Evolutionary conservation across 345 rosid species (phyloP).

Genomic region (Excoecaria cochinchinensis): DNA sequence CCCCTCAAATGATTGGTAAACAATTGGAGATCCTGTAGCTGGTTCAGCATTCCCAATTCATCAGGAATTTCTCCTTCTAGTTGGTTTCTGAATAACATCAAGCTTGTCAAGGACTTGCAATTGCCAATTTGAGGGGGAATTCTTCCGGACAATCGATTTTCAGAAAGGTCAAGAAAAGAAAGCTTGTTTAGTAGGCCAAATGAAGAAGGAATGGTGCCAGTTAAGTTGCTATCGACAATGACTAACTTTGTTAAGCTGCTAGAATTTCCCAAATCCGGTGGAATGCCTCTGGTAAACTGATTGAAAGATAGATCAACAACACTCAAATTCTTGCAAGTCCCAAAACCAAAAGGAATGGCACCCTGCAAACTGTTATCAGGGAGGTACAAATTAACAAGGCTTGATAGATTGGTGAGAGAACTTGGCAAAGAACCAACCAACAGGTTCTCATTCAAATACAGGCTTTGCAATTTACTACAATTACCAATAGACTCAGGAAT

Average conservation of each 20-base stretch:
- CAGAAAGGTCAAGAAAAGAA: constrained; percentile 49
- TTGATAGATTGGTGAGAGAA: constrained; percentile 51
- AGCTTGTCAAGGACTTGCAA: constrained; percentile 51
- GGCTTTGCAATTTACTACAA: constrained; percentile 44
- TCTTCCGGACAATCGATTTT: constrained; percentile 62
- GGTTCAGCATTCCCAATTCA: constrained; percentile 50
- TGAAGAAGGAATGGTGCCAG: constrained; percentile 65
- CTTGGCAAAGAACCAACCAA: constrained; percentile 58
- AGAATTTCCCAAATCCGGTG: constrained; percentile 56
- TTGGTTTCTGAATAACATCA: constrained; percentile 50
- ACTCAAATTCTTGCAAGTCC: constrained; percentile 45
- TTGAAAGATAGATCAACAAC: constrained; percentile 60
- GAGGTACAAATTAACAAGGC: constrained; percentile 45
- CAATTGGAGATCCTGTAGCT: constrained; percentile 54
- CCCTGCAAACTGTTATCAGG: constrained; percentile 49
- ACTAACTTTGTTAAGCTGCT: constrained; percentile 44
- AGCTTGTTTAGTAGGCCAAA: constrained; percentile 54
- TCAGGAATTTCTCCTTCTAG: constrained; percentile 66
- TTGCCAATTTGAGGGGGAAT: constrained; percentile 70
- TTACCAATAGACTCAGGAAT: constrained; percentile 67
- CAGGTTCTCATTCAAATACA: constrained; percentile 45
- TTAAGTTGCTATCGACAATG: constrained; percentile 46
- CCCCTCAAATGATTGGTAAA: constrained; percentile 60
- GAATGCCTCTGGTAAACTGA: constrained; percentile 53
- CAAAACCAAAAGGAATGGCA: constrained; percentile 44